These are phyloP conservation scores for Pinus taeda DNA, from an alignment of 75 land plant genomes.

Conservation along the genomic window DNA sequence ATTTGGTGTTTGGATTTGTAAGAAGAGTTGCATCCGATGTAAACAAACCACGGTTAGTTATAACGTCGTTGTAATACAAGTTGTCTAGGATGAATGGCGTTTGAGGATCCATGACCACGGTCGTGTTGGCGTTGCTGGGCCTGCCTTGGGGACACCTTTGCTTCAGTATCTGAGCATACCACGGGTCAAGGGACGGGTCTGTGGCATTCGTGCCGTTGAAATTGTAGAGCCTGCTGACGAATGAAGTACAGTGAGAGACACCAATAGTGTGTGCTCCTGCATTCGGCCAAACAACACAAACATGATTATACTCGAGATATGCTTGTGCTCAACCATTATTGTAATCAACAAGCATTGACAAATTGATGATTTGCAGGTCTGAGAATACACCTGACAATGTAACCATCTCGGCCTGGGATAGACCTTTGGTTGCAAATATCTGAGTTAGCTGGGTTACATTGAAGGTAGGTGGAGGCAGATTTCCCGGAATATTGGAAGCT, in stretches of 20 bases:
- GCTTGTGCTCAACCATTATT: background rate
- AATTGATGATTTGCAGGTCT: background rate
- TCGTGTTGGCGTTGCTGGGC: background rate
- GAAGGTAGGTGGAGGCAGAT: constrained; percentile 46
- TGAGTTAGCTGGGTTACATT: constrained; percentile 36
- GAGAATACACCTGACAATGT: constrained; percentile 38
- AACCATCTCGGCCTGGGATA: constrained; percentile 53
- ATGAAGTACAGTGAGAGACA: constrained; percentile 11
- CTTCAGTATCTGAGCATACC: constrained; percentile 17
- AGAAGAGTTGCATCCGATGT: constrained; percentile 47
- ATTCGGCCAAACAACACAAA: background rate
- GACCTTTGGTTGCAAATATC: constrained; percentile 43
- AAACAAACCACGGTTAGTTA: constrained; percentile 46
- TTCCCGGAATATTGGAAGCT: constrained; percentile 28
- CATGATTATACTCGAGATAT: background rate
- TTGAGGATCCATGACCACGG: constrained; percentile 26
- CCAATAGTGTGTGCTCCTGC: constrained; percentile 32
- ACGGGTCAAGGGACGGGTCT: constrained; percentile 24
- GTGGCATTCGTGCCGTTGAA: constrained; percentile 11
- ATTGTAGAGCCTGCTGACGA: constrained; percentile 15
- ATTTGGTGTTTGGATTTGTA: constrained; percentile 22
- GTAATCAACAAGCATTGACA: too few relatives aligned
- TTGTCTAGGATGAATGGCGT: constrained; percentile 32
- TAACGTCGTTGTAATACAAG: constrained; percentile 39
- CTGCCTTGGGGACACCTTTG: constrained; percentile 17